Conservation (phyloP, 2,329 filamentous ascomycete genomes). For the Diaporthe citri region DNA sequence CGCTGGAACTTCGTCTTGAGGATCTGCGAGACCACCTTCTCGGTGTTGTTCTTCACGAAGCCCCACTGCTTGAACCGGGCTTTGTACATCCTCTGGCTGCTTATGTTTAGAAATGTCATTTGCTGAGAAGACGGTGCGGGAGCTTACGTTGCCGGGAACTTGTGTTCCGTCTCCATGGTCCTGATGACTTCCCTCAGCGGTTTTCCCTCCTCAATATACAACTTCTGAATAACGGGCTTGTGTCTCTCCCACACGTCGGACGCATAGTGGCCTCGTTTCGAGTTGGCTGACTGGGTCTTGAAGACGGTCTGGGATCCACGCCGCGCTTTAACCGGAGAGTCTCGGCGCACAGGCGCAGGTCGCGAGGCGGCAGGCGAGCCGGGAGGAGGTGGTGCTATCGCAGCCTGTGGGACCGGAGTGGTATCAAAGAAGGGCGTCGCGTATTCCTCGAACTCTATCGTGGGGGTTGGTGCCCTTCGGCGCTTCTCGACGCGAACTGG, state of each 20-base stretch:
- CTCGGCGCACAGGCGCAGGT: neutral
- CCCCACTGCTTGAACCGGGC: constrained; percentile 68
- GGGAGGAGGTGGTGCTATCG: neutral
- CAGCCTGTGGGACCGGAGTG: neutral
- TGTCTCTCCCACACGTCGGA: constrained; percentile 35
- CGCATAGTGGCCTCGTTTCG: constrained; percentile 35
- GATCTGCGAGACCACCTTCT: constrained; percentile 64
- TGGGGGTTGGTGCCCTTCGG: constrained; percentile 21
- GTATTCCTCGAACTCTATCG: constrained; percentile 13
- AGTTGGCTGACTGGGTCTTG: constrained; percentile 34
- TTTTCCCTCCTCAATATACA: constrained; percentile 37
- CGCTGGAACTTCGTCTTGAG: constrained; percentile 66
- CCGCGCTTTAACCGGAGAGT: neutral
- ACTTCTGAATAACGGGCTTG: constrained; percentile 24
- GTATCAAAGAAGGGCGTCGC: constrained; percentile 4
- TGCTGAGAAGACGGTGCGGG: neutral
- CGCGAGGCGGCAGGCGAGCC: neutral
- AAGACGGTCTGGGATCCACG: constrained; percentile 20
- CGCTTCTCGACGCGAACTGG: constrained; percentile 24
- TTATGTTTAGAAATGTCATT: neutral
- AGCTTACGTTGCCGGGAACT: constrained; percentile 36
- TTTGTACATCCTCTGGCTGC: constrained; percentile 67
- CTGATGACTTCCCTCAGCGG: constrained; percentile 34
- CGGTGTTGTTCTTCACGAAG: constrained; percentile 67
- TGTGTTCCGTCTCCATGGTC: constrained; percentile 34